Base-by-base conservation (phyloP, 768 basidiomycete genomes). In the Leccinum disarticulatum region DNA sequence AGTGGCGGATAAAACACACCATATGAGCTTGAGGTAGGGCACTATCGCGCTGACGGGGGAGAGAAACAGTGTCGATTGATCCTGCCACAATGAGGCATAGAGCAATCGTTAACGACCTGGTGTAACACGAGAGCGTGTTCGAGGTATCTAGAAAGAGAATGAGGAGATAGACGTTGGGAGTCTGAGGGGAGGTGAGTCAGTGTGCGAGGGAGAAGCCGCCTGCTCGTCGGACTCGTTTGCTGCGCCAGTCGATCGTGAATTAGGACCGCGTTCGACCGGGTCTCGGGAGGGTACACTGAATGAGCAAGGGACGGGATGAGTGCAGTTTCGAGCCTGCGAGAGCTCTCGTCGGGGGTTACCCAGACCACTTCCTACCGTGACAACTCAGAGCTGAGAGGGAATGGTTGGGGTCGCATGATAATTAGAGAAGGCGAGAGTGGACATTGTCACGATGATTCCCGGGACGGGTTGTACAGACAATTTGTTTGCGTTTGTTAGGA, bases 1-100 rank as follows among this genome's bases (percentile, higher is more conserved):
- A 82, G 73, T 1, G 81, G 28, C 75, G 73, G 33, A 82, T 55
- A 62, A 82, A 82, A 61, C 79, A 81, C 80, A 76, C 79, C 80
- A 82, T 52, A 81, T 62, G 55, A 82, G 82, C 60, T 75, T 77
- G 55, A 81, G 62, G 56, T 77, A 76, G 2, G 80, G 79, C 15
- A 66, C 71, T 14, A 82, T 41, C 7, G 68, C 60, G 4, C 64
- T 15, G 4, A 58, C 53, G 1, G 74, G 43, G 9, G 66, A 66
- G 46, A 68, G 38, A 51, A 59, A 72, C 59, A 35, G 59, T 30
- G 56, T 67, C 53, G 50, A 70, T 15, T 0, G 68, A 72, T 6
- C 65, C 66, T 4, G 61, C 65, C n/a, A 73, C 61, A 51, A 70
- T 66, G 27, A 73, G 55, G 55, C 64, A 70, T 2, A 65, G 67